phyloP scores from a whole-genome alignment of 2,329 filamentous ascomycete genomes.

The Akanthomyces uredinophilus region DNA sequence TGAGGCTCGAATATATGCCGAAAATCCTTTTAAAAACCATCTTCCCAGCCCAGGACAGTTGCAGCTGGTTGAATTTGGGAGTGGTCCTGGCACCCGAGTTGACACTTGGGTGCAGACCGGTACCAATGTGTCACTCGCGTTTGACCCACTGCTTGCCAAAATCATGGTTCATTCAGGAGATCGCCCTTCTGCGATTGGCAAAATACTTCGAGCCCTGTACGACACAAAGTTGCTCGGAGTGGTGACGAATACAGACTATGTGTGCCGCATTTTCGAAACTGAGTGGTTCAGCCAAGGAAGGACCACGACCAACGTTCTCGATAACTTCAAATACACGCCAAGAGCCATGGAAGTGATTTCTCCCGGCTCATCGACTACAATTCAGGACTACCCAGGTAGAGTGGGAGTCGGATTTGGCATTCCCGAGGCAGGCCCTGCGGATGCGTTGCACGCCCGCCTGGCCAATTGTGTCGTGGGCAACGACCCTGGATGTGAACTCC shows the following conservation, averaged over 20 bases:
- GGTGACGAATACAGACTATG: constrained; percentile 52
- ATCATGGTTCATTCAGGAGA: constrained; percentile 47
- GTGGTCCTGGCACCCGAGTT: constrained; percentile 43
- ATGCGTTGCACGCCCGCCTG: constrained; percentile 50
- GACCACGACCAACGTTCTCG: constrained; percentile 53
- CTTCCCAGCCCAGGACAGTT: constrained; percentile 54
- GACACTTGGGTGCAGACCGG: constrained; percentile 61
- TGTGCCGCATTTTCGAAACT: constrained; percentile 44
- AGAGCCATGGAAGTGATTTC: constrained; percentile 51
- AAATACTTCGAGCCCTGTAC: constrained; percentile 40
- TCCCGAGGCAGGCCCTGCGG: constrained; percentile 57
- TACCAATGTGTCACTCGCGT: constrained; percentile 50
- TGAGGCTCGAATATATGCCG: constrained; percentile 37
- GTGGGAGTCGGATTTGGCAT: constrained; percentile 53
- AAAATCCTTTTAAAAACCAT: constrained; percentile 53
- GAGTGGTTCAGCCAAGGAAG: constrained; percentile 41
- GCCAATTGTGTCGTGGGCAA: constrained; percentile 59
- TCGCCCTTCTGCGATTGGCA: constrained; percentile 35
- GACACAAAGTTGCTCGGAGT: constrained; percentile 41
- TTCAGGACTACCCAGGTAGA: constrained; percentile 56
- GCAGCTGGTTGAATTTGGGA: constrained; percentile 52
- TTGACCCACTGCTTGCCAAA: constrained; percentile 54
- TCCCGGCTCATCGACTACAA: constrained; percentile 50
- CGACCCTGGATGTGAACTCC: constrained; percentile 40
- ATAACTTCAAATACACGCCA: constrained; percentile 43